Base-by-base conservation (phyloP, 179 eudicot genomes). In the Silene coronaria region DNA sequence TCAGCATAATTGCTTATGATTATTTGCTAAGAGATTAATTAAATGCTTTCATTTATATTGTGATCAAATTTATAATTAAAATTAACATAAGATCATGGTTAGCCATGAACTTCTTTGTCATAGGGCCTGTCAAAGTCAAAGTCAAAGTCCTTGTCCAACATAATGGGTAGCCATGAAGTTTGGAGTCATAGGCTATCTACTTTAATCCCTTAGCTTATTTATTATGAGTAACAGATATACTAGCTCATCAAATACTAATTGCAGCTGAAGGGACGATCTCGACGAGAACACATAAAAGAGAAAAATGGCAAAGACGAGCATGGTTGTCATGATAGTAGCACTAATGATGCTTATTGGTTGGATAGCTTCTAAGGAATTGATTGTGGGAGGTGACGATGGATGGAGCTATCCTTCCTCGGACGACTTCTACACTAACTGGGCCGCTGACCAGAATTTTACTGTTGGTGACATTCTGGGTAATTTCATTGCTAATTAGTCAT, bases 361-460 rank as follows among this genome's bases (percentile, higher is more conserved):
- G 7, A 53, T 70, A 17, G 59, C 77, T 30, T 83, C 89, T 3
- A 23, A 59, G 12, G 64, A 66, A 0, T 21, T 68, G 9, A 6
- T 10, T 3, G 89, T 88, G 11, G 89, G 91, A 60, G 87, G 68
- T 58, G 34, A 24, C 11, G 3, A 5, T 6, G 82, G 87, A 2
- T 88, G 91, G 91, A 17, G 0, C 1, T 6, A 67, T 13, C 87
- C 86, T 62, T 0, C 77, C 42, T 13, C 78, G 0, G 27, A 67
- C 21, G 66, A 19, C 19, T 23, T 70, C 17, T 86, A 84, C 51
- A 3, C 82, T 23, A 36, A 30, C 2, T 88, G 89, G 89, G 83
- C 88, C 71, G 53, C 86, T 17, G 13, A 67, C 28, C 75, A 83
- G 16, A 75, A 36, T 3, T 82, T 82, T 57, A 1, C 21, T 27